phyloP scores from a whole-genome alignment of 805 yeast species.

The Wickerhamomyces chaumierensis region DNA sequence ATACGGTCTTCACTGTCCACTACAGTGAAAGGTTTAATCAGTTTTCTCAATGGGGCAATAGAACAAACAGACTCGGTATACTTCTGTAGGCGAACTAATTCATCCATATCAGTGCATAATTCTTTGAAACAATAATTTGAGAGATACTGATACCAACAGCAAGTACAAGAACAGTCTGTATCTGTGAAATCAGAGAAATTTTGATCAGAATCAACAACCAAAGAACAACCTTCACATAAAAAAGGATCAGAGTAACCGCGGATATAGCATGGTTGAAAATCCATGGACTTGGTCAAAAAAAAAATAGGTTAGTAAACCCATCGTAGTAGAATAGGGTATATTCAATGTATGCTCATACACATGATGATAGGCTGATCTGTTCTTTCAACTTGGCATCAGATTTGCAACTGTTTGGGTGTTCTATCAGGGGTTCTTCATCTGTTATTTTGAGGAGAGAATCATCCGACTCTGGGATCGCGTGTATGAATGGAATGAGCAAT shows the following conservation, averaged over 20 bases:
- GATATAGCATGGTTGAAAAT: slow-evolving; percentile 11
- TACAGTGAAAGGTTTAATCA: slow-evolving; percentile 8
- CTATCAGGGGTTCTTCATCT: not conserved
- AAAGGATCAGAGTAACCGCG: slow-evolving; percentile 13
- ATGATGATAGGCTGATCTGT: slow-evolving; percentile 6
- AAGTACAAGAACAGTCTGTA: slow-evolving; percentile 16
- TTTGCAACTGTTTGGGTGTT: slow-evolving; percentile 2
- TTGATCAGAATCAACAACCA: slow-evolving; percentile 4
- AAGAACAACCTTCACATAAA: slow-evolving; percentile 18
- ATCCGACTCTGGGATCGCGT: not conserved
- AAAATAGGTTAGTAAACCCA: not conserved
- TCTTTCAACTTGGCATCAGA: slow-evolving; percentile 1
- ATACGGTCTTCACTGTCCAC: not conserved
- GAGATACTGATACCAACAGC: slow-evolving; percentile 15
- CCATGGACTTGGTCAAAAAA: slow-evolving; percentile 6
- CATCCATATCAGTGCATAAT: slow-evolving; percentile 10
- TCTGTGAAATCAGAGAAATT: slow-evolving; percentile 3
- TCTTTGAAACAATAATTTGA: slow-evolving; percentile 17
- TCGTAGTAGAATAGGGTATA: no score
- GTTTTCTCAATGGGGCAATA: slow-evolving; percentile 7
- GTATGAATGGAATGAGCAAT: not conserved
- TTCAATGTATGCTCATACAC: slow-evolving; percentile 10
- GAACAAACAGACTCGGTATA: slow-evolving; percentile 8
- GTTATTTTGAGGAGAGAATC: not conserved
- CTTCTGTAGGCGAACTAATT: slow-evolving; percentile 5